Conservation (phyloP, 805 yeast species). For the Maudiozyma pseudohumilis region DNA sequence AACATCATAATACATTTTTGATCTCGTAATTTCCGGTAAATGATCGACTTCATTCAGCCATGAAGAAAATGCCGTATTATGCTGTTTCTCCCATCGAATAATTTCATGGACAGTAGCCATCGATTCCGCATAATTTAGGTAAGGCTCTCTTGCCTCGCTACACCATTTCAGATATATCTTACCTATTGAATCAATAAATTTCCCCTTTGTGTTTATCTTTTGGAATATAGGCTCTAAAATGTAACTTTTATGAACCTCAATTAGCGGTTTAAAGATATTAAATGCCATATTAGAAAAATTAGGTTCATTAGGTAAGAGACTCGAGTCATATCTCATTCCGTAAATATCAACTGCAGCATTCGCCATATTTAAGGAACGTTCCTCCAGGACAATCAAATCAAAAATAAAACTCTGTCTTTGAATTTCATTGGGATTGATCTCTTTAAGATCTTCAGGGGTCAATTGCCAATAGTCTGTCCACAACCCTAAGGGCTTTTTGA, state of each 20-base stretch:
- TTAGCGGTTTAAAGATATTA: constrained; percentile 44
- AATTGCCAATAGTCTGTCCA: constrained; percentile 64
- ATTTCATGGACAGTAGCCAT: constrained; percentile 53
- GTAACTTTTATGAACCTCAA: constrained; percentile 43
- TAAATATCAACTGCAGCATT: constrained; percentile 51
- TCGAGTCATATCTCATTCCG: constrained; percentile 36
- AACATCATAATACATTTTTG: constrained; percentile 41
- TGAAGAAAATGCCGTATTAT: constrained; percentile 37
- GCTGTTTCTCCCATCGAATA: constrained; percentile 37
- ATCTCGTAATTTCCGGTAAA: constrained; percentile 34
- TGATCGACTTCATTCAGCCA: constrained; percentile 51
- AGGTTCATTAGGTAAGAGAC: constrained; percentile 40
- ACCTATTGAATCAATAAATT: constrained; percentile 54
- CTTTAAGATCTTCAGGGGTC: constrained; percentile 42
- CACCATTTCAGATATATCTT: constrained; percentile 60
- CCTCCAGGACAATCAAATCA: constrained; percentile 65
- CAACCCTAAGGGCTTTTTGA: constrained; percentile 34
- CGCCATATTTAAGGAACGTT: constrained; percentile 57
- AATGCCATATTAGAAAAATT: constrained; percentile 52
- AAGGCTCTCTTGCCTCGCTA: constrained; percentile 41
- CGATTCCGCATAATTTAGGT: constrained; percentile 49
- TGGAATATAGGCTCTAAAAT: constrained; percentile 49
- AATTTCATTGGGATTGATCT: constrained; percentile 42
- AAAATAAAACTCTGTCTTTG: constrained; percentile 66
- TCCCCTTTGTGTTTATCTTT: constrained; percentile 53